Evolutionary conservation across 306 rosid genomes (phyloP), one percentile per base, ranked within the genome.

Genomic region (Spatholobus suberectus): DNA sequence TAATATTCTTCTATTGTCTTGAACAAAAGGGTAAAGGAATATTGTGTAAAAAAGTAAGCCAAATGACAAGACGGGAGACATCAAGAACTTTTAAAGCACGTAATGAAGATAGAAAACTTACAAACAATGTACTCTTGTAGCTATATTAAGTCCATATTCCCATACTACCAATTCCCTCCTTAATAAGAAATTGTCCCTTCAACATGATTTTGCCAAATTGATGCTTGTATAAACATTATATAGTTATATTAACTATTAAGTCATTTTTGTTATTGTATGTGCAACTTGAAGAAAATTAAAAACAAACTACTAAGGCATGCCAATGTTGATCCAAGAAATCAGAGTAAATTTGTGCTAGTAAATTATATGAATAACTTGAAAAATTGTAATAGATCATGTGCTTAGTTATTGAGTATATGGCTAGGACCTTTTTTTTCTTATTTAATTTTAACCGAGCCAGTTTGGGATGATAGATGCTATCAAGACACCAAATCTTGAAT

Each of bases 1-100:
- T 9, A 17, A 43, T 76, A 76, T 61, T 61, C 27, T 15, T 23
- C 21, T 41, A 47, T 51, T 52, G 63, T 32, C 63, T 32, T 32
- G n/a, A 32, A 17, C 11, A 38, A 65, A 75, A 54, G 63, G 69
- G 77, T 21, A 13, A 40, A 3, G 71, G 76, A 75, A 82, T 73
- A 73, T 27, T 27, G 49, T 26, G 44, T 40, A 41, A 23, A 27
- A 65, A n/a, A n/a, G n/a, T n/a, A 2, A 21, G 41, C 5, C 6
- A 66, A 35, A 18, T 5, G 49, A 61, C 2, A 17, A 1, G 61
- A 49, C 38, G 41, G 24, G 35, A 37, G 8, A 34, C 70, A 51
- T 61, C 9, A 29, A 35, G 4, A 74, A 32, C 51, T n/a, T n/a
- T 26, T 23, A 52, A 43, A 61, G 63, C 37, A 81, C 5, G 46